Evolutionary conservation across 257 asterid species (phyloP).

Genomic region (Nicotiana attenuata): DNA sequence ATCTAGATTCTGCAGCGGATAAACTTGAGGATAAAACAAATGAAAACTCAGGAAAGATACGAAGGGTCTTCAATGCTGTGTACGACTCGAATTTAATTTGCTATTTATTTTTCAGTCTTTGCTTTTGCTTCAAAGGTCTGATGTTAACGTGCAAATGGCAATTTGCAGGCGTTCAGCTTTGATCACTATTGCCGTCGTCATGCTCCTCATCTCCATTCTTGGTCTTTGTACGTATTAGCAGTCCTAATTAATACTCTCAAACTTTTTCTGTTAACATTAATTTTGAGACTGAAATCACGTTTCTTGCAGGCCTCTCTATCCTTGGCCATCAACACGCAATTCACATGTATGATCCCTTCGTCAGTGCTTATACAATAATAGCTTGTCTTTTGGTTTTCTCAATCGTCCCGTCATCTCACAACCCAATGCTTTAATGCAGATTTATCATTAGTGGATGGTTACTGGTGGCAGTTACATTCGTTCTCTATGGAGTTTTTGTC

Average conservation of each 20-base stretch:
- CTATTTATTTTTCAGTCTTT: background rate
- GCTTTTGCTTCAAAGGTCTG: conserved; percentile 8
- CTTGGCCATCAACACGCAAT: conserved; percentile 75
- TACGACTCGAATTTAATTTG: conserved; percentile 29
- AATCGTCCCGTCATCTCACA: conserved; percentile 11
- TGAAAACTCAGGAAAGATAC: conserved; percentile 61
- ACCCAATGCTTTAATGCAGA: conserved; percentile 39
- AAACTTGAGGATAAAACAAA: conserved; percentile 60
- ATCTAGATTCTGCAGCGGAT: conserved; percentile 67
- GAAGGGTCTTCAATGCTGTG: conserved; percentile 63
- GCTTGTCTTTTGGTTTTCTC: background rate
- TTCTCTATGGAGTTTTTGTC: conserved; percentile 79
- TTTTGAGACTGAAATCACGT: background rate
- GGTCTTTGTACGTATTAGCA: conserved; percentile 72
- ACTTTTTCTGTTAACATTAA: background rate
- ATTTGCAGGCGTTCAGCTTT: conserved; percentile 62
- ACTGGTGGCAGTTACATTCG: conserved; percentile 73
- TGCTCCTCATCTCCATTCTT: conserved; percentile 73
- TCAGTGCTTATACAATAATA: background rate
- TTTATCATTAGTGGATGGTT: conserved; percentile 92
- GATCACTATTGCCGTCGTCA: conserved; percentile 62
- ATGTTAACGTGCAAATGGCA: conserved; percentile 11
- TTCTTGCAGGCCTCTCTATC: conserved; percentile 61
- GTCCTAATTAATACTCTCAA: background rate
- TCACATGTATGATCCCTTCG: conserved; percentile 47